Evolutionary conservation across 2,329 filamentous ascomycete species (phyloP), one percentile per base, ranked within the genome.

Genomic region (Arachnomyces sp.): DNA sequence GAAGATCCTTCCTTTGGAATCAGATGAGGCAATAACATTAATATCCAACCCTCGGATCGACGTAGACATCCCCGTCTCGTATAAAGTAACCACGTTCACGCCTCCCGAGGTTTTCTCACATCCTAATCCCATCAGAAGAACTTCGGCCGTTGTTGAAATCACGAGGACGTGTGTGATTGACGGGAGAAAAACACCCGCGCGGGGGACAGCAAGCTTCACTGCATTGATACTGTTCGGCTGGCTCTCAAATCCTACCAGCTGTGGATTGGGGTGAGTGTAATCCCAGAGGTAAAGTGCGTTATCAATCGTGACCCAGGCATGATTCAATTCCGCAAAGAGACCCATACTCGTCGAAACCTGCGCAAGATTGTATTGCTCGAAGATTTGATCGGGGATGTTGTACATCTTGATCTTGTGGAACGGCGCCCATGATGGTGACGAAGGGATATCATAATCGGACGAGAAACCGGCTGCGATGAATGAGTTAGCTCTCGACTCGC

Each of bases 201-300:
- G 86, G 6, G 92, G 92, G 37, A 81, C 78, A 9, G 93, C 84
- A 34, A 98, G 75, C 51, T 86, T 88, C 32, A 98, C 85, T n/a
- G 86, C 80, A 31, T 87, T 88, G 53, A 98, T 96, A 49, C 80
- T 86, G 59, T 93, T 81, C 5, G 80, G 73, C 61, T 90, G 84
- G 52, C 95, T 88, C 60, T 96, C 90, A 55, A 86, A 95, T 13
- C 90, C 90, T 49, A 95, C 84, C 31, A 95, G 73, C 59, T 95
- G 86, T 4, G 90, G 87, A 51, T 90, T 86, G n/a, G 86, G 80
- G 59, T 87, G 78, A 5, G 88, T 95, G 62, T 95, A 98, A 65
- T 98, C 90, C 93, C 93, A 98, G 12, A 98, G 73, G 60, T 95
- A 98, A 33, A 98, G 73, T 46, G 86, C 86, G 66, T 94, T 95